Conservation (phyloP, 257 asterid species). For the Scutellaria baicalensis region DNA sequence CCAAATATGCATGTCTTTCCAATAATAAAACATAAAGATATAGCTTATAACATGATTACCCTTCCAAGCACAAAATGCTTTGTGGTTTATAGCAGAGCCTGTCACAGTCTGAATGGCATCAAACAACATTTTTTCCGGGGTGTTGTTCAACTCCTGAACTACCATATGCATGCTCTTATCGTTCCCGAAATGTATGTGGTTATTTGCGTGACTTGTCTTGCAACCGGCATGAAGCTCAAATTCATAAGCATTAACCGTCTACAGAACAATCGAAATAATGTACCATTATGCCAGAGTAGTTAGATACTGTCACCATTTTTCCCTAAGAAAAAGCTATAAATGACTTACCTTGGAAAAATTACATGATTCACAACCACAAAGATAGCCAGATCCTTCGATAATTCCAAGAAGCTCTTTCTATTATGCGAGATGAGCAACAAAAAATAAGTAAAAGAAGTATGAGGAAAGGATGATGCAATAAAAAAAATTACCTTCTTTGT, state of each 20-base stretch:
- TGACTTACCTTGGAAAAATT: slow-evolving; percentile 62
- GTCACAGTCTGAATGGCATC: slow-evolving; percentile 71
- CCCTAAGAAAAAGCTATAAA: not conserved
- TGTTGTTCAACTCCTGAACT: slow-evolving; percentile 79
- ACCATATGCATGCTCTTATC: slow-evolving; percentile 89
- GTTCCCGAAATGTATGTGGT: slow-evolving; percentile 78
- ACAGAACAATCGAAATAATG: not conserved
- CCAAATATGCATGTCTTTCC: too few species aligned
- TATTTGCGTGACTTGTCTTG: slow-evolving; percentile 93
- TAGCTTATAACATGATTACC: too few species aligned
- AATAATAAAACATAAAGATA: too few species aligned
- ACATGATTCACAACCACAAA: slow-evolving; percentile 77
- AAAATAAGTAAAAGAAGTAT: too few species aligned
- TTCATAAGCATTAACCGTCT: slow-evolving; percentile 85
- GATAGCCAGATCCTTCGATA: slow-evolving; percentile 83
- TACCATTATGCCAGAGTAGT: too few species aligned
- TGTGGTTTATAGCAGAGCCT: slow-evolving; percentile 81
- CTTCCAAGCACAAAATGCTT: slow-evolving; percentile 88
- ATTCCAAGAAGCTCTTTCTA: slow-evolving; percentile 73
- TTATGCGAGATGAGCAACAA: not conserved
- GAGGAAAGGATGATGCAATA: too few species aligned
- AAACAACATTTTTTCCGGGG: slow-evolving; percentile 56
- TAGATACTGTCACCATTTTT: too few species aligned
- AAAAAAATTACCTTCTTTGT: not conserved
- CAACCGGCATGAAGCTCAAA: slow-evolving; percentile 88